Base-by-base conservation (phyloP, 306 rosid genomes). In the Sechiopsis laciniata region DNA sequence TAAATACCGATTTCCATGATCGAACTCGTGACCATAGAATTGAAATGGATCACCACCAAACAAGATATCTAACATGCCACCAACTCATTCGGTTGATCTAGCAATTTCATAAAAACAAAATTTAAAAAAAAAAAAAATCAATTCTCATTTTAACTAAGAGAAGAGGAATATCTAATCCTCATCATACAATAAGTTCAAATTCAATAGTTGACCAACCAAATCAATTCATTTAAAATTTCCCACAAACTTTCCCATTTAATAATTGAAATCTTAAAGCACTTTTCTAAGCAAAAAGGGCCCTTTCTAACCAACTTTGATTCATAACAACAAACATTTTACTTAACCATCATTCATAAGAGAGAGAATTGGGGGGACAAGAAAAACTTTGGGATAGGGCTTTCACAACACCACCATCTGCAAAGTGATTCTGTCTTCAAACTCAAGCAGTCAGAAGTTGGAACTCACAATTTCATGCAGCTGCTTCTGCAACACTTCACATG, bases 361-460 rank as follows among this genome's bases (percentile, higher is more conserved):
- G 55, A 46, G 40, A 65, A 52, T 65, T 65, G 4, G 8, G 53
- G 53, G 15, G 52, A 61, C 71, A 65, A 13, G 53, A 68, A 55
- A 68, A 45, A 48, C 12, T 13, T 14, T 11, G 73, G 19, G 42
- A 68, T 22, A 68, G 57, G 57, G 57, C 73, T 64, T 5, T 46
- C 57, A 68, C 14, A 20, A 68, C 32, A 68, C 20, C 21, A 66
- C 73, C 73, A 68, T 68, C 73, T 68, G 57, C 73, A 57, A 68
- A 68, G 73, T 68, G 42, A 50, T 24, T 48, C 57, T 48, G 73
- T 68, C 73, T 45, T 68, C 73, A 46, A 46, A 56, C 73, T 48
- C 55, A 21, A 68, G 57, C 40, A 68, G 42, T 68, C 57, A 22
- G 42, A 50, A 48, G 73, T 68, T 68, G 29, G 29, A 26, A 26